Conservation (phyloP, 2,329 filamentous ascomycete genomes). For the Lachnellula arida region DNA sequence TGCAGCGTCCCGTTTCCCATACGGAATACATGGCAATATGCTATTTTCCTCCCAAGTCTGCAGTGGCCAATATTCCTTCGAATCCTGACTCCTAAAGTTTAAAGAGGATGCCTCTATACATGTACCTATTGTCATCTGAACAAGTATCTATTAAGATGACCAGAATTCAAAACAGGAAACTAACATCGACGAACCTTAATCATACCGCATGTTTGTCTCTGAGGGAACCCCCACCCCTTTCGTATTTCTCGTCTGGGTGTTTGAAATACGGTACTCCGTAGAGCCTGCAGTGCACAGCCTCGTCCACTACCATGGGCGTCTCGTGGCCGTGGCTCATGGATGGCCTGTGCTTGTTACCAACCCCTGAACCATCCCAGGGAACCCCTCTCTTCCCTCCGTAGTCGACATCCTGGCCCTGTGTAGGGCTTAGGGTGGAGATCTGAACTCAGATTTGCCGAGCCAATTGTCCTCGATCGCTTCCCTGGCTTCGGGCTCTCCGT, state of each 20-base stretch:
- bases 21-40: not conserved
- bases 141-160: not conserved
- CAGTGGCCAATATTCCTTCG: not conserved
- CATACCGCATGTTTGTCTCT: too few relatives aligned
- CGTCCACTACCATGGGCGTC: not conserved
- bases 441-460: slow-evolving; percentile 1
- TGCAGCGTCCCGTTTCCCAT: not conserved
- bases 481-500: slow-evolving; percentile 11
- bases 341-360: not conserved
- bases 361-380: not conserved
- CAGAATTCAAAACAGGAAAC: slow-evolving; percentile 13
- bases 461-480: not conserved
- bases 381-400: not conserved
- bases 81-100: not conserved
- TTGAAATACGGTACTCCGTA: not conserved
- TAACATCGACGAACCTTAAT: not conserved
- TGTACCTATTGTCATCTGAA: too few relatives aligned
- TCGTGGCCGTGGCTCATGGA: slow-evolving; percentile 4
- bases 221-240: not conserved
- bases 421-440: slow-evolving; percentile 15
- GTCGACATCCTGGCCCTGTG: not conserved
- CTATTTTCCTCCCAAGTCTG: not conserved
- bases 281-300: slow-evolving; percentile 7
- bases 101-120: not conserved
- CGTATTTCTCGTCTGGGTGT: not conserved